Base-by-base conservation (phyloP, 2,329 filamentous ascomycete species). In the Monosporascus sp. region DNA sequence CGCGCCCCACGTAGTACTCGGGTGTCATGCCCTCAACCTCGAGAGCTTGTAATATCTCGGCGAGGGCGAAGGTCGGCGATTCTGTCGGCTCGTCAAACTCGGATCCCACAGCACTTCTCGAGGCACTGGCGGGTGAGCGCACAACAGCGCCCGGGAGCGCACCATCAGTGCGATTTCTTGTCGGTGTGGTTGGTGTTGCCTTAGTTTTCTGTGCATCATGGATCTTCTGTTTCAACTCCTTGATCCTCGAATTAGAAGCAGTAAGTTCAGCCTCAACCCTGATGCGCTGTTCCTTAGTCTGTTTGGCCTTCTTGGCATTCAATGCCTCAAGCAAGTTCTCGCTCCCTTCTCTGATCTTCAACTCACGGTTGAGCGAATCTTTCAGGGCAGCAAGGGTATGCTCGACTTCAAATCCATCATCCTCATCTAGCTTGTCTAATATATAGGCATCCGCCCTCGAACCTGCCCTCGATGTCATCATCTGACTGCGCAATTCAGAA, bases 281-380 rank as follows among this genome's bases (percentile, higher is more conserved):
- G 55, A 81, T 76, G 45, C 89, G 82, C 67, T 93, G 89, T 55
- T 93, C 93, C 68, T 92, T 95, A 58, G 89, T 88, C 69, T 97
- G 93, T 73, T 97, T 99, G 46, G 90, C 88, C 70, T 96, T 97
- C 72, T 99, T 99, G 45, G 85, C 82, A 69, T 97, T 90, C 59
- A 99, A 75, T 14, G 94, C 94, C 74, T 99, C 94, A 39, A 99
- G 78, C 82, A 99, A 86, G 68, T 99, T 99, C 76, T 99, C 94
- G 53, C 93, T 97, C 20, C 94, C 94, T 64, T 93, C 89, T 71
- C 96, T 97, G 68, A 99, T 97, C 77, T 97, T 97, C 74, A 92
- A 86, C 74, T 99, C 95, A 65, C 95, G 93, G 61, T 91, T 93
- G 58, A 99, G 87, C 65, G 87, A 83, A 63, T 97, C 92, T 64